phyloP scores from a whole-genome alignment of 2,329 filamentous ascomycete genomes.

The Colletotrichum euphorbiae region DNA sequence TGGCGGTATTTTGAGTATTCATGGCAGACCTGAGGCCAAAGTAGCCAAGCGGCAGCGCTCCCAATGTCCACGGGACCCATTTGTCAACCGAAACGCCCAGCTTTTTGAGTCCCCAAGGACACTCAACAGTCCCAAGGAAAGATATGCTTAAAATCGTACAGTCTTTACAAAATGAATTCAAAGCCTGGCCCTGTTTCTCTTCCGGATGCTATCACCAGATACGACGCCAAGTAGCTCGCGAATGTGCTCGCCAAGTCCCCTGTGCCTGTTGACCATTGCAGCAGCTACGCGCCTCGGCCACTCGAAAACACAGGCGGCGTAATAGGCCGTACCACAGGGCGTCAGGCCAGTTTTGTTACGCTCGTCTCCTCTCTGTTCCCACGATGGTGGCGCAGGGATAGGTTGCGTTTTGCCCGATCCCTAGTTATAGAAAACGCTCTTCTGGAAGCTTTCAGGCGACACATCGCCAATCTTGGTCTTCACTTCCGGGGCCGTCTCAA shows the following conservation, averaged over 20 bases:
- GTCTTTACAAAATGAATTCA: constrained; percentile 33
- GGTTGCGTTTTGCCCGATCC: neutral
- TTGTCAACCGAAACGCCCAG: constrained; percentile 39
- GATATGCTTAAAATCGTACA: constrained; percentile 24
- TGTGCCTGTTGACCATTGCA: no score
- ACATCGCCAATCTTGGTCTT: constrained; percentile 64
- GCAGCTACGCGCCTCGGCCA: no score
- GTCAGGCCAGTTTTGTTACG: no score
- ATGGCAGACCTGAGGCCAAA: constrained; percentile 32
- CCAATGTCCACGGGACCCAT: constrained; percentile 8
- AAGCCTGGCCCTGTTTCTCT: neutral
- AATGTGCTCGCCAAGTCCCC: no score
- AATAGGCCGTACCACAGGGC: no score
- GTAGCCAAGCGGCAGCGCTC: constrained; percentile 19
- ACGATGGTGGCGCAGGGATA: no score
- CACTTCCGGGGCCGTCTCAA: constrained; percentile 43
- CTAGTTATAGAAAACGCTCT: constrained; percentile 69
- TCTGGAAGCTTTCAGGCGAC: constrained; percentile 66
- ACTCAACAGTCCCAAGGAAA: constrained; percentile 2
- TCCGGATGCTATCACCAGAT: no score
- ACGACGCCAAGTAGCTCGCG: no score
- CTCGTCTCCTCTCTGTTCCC: no score
- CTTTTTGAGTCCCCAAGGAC: constrained; percentile 33
- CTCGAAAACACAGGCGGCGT: no score
- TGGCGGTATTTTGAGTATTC: constrained; percentile 34